These are phyloP conservation scores for Aspergillus sp. DNA, from an alignment of 2,329 filamentous ascomycete genomes.

Conservation along the genomic window DNA sequence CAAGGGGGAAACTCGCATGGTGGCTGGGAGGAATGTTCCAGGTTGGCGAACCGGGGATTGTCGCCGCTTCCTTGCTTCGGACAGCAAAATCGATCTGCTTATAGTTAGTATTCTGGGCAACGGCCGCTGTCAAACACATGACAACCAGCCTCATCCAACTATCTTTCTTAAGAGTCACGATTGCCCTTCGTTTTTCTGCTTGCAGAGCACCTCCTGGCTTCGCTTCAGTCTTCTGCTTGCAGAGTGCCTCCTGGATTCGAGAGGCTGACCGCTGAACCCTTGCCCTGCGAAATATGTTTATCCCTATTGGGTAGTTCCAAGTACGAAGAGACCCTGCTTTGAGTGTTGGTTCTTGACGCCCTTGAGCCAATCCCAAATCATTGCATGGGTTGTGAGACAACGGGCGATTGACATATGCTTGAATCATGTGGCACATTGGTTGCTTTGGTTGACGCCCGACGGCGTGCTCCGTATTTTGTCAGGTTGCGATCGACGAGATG, in stretches of 20 bases:
- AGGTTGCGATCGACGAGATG: not conserved
- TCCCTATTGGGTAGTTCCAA: not conserved
- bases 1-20: not conserved
- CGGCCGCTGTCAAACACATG: not conserved
- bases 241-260: not conserved
- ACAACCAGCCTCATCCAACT: not conserved
- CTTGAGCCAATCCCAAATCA: not conserved
- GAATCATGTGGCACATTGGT: not conserved
- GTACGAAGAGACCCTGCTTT: not conserved
- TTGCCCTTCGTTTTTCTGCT: not conserved
- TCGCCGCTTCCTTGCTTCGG: not conserved
- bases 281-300: not conserved
- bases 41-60: not conserved
- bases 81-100: not conserved
- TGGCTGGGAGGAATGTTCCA: not conserved
- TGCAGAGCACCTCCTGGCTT: not conserved
- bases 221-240: too few relatives aligned
- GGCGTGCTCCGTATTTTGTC: not conserved
- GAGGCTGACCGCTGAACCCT: not conserved
- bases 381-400: slow-evolving; percentile 3
- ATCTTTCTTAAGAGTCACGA: not conserved
- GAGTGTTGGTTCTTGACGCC: not conserved
- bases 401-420: not conserved
- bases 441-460: not conserved
- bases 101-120: not conserved